Evolutionary conservation across 257 asterid species (phyloP), one percentile per base, ranked within the genome.

Genomic region (Prunella vulgaris): DNA sequence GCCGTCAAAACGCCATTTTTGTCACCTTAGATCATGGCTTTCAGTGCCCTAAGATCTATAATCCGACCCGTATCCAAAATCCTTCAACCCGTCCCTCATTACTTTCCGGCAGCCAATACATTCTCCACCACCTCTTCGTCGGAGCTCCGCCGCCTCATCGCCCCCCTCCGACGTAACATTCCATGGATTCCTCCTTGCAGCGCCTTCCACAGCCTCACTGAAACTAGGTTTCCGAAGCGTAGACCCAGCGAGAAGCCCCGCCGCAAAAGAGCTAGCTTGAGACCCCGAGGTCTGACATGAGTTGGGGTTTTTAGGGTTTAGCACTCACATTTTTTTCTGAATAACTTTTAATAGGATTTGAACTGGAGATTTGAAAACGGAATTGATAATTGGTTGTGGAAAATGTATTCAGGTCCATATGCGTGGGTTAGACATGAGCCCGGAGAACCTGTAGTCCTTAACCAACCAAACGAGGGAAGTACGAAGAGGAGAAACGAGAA

Each of bases 401-500:
- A 46, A 66, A 64, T 44, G 35, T 65, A 40, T 70, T 32, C 77
- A 89, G 98, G 98, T 58, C 96, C 96, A 4, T 88, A 80, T 78
- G 87, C 91, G 14, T 91, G 88, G 74, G 89, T 86, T 68, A 84
- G 83, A 77, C 81, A 73, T 74, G 77, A 63, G 52, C 93, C 95
- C n/a, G 87, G 90, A 54, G 86, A 93, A 32, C 88, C 95, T 54
- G 82, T 86, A 69, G 74, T 48, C 68, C 80, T 85, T 22, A 93
- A 84, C 52, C 87, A 88, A 76, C 98, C 98, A 15, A 93, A 93
- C 73, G 77, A 86, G 73, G 97, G 97, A 69, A 90, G 98, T 75
- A 80, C 85, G 49, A 93, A 90, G 86, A 70, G 87, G 49, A 88
- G 97, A 80, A 85, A 84, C 30, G 96, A 86, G 92, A 93, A 90